Conservation (phyloP, 805 yeast genomes). For the Lachancea nothofagi region DNA sequence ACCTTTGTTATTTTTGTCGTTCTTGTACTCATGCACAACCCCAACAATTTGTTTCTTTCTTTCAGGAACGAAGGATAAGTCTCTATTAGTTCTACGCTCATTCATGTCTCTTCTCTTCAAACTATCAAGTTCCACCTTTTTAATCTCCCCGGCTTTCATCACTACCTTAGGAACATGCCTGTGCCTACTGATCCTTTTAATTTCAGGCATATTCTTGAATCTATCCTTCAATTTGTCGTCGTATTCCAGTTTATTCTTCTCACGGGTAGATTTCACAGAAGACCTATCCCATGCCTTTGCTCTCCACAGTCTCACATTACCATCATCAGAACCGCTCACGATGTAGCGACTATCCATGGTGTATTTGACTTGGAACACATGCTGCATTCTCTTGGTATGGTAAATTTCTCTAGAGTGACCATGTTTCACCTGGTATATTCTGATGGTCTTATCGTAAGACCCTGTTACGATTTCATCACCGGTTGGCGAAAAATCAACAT, state of each 20-base stretch:
- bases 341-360: slow-evolving; percentile 88
- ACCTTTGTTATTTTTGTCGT: slow-evolving; percentile 18
- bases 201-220: slow-evolving; percentile 94
- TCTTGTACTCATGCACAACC: slow-evolving; percentile 57
- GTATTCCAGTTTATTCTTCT: slow-evolving; percentile 80
- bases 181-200: slow-evolving; percentile 81
- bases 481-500: slow-evolving; percentile 91
- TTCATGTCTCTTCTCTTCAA: slow-evolving; percentile 79
- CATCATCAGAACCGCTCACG: slow-evolving; percentile 90
- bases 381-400: slow-evolving; percentile 97
- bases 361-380: slow-evolving; percentile 75
- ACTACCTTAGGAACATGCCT: slow-evolving; percentile 85
- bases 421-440: slow-evolving; percentile 67
- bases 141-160: slow-evolving; percentile 85
- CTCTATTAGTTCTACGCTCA: slow-evolving; percentile 69
- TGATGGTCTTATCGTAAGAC: slow-evolving; percentile 86
- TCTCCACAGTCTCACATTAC: slow-evolving; percentile 93
- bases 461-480: slow-evolving; percentile 96
- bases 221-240: slow-evolving; percentile 88
- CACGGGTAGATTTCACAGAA: slow-evolving; percentile 70
- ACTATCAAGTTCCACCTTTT: slow-evolving; percentile 64
- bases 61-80: slow-evolving; percentile 58
- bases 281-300: slow-evolving; percentile 79
- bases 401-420: slow-evolving; percentile 95
- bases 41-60: slow-evolving; percentile 85